phyloP scores from a whole-genome alignment of 2,329 filamentous ascomycete species.

The Thyridium curvatum region DNA sequence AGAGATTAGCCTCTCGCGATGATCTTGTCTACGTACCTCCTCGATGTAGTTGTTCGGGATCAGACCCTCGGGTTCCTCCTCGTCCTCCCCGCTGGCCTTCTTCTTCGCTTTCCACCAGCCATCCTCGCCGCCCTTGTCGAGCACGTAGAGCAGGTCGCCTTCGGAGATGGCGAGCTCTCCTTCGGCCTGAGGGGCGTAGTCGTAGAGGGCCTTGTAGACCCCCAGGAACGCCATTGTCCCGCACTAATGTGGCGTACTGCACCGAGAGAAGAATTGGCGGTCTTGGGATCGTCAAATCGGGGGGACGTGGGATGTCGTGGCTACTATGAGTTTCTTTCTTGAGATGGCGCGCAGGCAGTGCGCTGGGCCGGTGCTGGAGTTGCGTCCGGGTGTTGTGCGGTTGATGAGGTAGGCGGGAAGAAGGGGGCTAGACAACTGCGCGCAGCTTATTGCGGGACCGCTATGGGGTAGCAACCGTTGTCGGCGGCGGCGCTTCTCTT shows the following conservation, averaged over 20 bases:
- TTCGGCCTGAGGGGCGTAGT: slow-evolving; percentile 16
- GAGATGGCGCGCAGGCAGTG: no score
- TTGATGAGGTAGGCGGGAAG: no score
- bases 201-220: slow-evolving; percentile 15
- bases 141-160: slow-evolving; percentile 14
- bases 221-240: slow-evolving; percentile 14
- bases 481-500: neutral
- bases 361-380: no score
- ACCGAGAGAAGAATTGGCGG: no score
- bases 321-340: no score
- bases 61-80: slow-evolving; percentile 84
- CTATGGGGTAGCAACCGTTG: neutral
- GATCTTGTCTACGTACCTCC: slow-evolving; percentile 57
- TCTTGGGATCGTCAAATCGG: no score
- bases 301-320: no score
- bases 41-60: slow-evolving; percentile 95
- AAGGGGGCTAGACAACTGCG: no score
- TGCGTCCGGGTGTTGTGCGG: no score
- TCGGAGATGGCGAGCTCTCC: slow-evolving; percentile 15
- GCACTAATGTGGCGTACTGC: no score
- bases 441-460: no score
- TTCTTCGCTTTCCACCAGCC: slow-evolving; percentile 97
- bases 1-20: neutral
- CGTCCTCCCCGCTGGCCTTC: slow-evolving; percentile 73
- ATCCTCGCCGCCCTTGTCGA: slow-evolving; percentile 61